Conservation (phyloP, 371 early-diverging fungal species). For the Mucor indicus region DNA sequence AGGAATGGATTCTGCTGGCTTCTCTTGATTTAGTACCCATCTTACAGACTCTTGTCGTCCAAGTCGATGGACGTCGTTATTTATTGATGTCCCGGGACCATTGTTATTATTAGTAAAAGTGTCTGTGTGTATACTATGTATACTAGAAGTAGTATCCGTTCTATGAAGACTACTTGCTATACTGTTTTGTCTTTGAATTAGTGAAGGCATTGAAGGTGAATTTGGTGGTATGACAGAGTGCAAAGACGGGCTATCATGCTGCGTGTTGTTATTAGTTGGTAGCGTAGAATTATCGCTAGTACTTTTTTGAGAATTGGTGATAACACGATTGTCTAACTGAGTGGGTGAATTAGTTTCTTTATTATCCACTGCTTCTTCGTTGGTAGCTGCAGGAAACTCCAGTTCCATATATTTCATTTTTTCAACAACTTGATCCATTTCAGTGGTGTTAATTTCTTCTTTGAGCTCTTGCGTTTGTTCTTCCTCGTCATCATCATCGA, state of each 20-base stretch:
- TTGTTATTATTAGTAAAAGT: not conserved
- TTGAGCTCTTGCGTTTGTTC: not conserved
- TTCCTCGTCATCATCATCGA: conserved; percentile 39
- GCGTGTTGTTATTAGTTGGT: too few relatives aligned
- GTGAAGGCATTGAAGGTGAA: not conserved
- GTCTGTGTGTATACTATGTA: not conserved
- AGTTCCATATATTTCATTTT: conserved; percentile 15
- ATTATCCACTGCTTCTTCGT: not conserved
- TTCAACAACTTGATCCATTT: conserved; percentile 10
- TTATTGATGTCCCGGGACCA: not conserved
- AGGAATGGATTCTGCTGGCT: not conserved
- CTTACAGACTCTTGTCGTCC: not conserved
- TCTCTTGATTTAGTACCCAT: not conserved
- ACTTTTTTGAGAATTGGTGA: not conserved
- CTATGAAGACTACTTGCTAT: not conserved
- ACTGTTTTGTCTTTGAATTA: not conserved
- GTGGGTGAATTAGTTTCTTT: not conserved
- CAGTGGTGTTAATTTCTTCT: not conserved
- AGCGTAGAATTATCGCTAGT: not conserved
- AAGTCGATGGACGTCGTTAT: not conserved
- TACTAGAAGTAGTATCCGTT: not conserved
- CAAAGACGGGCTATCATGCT: not conserved
- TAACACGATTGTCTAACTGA: not conserved
- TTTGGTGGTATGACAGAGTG: too few relatives aligned
- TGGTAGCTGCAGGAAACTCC: too few relatives aligned